phyloP scores from a whole-genome alignment of 139 green algal genomes.

The Chlamydomonas schloesseri region DNA sequence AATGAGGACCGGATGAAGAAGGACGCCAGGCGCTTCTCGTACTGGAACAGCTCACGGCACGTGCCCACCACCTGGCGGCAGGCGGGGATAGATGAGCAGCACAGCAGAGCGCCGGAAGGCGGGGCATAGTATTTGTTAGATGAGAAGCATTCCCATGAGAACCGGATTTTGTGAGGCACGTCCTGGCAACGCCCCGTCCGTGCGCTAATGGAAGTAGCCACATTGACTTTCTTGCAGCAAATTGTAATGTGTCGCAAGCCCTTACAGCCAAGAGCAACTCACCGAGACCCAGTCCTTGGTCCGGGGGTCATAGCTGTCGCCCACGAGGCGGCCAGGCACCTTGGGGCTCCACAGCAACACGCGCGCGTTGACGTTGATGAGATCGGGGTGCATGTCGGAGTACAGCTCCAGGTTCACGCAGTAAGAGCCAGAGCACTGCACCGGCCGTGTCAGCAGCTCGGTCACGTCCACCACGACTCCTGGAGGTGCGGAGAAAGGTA shows the following conservation, averaged over 20 bases:
- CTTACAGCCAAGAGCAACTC: not conserved
- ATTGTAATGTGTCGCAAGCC: no score
- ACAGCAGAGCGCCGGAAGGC: no score
- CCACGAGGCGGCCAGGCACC: not conserved
- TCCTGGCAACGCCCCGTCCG: no score
- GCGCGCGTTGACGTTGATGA: not conserved
- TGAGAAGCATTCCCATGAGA: no score
- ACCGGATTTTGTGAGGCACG: no score
- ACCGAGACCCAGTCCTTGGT: conserved; percentile 28
- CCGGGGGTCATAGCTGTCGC: not conserved
- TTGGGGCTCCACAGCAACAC: conserved; percentile 18
- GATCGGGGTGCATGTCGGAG: not conserved
- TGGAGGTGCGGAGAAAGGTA: no score
- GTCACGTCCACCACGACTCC: not conserved
- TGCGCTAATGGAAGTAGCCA: no score
- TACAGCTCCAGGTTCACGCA: not conserved
- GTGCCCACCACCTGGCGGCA: not conserved
- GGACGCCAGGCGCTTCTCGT: conserved; percentile 17
- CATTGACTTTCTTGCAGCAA: no score
- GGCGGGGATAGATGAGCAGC: no score
- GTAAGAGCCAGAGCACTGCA: not conserved
- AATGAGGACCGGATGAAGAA: conserved; percentile 32
- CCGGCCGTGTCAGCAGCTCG: not conserved
- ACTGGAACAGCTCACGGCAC: not conserved
- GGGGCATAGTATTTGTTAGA: no score